A percentile compares a stretch with the other conserved stretches of the same genome.
Evolutionary conservation across 23 red algal genomes (phyloP).

Genomic region (Pyropia haitanensis): DNA sequence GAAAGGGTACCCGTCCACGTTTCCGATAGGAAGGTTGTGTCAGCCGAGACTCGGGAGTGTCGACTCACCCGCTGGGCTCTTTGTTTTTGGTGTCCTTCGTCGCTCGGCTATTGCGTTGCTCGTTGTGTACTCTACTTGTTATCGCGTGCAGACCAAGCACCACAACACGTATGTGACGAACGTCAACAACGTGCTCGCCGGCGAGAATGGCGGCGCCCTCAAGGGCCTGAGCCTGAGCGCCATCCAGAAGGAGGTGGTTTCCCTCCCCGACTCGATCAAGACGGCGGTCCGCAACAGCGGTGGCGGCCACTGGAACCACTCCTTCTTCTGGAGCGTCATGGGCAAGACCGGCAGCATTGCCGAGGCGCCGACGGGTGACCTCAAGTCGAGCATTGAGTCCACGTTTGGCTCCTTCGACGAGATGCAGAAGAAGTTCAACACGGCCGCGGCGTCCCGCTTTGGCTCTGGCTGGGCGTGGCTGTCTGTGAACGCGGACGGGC

Average conservation of each 20-base stretch:
- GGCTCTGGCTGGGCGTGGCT: slow-evolving; percentile 91
- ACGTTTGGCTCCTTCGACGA: slow-evolving; percentile 66
- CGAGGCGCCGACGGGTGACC: slow-evolving; percentile 47
- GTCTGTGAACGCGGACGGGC: slow-evolving; percentile 32
- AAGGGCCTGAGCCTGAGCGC: slow-evolving; percentile 75
- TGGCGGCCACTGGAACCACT: slow-evolving; percentile 84
- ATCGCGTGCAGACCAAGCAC: slow-evolving; percentile 69
- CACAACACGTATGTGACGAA: slow-evolving; percentile 94
- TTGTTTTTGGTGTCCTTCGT: too few relatives aligned
- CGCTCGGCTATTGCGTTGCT: too few relatives aligned
- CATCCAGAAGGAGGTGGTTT: slow-evolving; percentile 67
- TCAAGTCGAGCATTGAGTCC: slow-evolving; percentile 57
- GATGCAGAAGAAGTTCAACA: slow-evolving; percentile 74
- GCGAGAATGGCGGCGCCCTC: slow-evolving; percentile 32
- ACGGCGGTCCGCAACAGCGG: slow-evolving; percentile 79
- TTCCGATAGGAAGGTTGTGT: too few relatives aligned
- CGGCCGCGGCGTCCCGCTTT: slow-evolving; percentile 68
- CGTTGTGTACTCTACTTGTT: too few relatives aligned
- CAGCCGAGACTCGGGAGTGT: too few relatives aligned
- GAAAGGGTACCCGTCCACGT: too few relatives aligned
- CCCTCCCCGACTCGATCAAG: slow-evolving; percentile 42
- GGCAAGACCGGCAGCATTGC: slow-evolving; percentile 16
- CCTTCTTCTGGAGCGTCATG: slow-evolving; percentile 71
- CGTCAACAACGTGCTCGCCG: slow-evolving; percentile 77
- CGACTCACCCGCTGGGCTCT: too few relatives aligned